Conservation (phyloP, 2,329 filamentous ascomycete species). For the Venturia carpophila region DNA sequence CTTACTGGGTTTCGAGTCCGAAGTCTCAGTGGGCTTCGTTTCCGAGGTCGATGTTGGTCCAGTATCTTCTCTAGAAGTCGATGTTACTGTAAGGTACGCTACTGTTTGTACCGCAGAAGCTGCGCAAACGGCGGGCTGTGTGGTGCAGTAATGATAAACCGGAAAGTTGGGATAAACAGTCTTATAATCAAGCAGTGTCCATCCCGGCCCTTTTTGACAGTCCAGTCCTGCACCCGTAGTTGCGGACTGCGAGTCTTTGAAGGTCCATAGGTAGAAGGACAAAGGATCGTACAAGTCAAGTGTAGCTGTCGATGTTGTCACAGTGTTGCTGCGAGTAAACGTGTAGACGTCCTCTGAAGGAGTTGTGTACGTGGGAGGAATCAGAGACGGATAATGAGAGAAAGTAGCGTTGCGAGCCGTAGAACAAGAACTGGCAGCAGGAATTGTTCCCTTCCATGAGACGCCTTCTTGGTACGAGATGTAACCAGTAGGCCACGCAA, state of each 20-base stretch:
- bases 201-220: background rate
- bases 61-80: conserved; percentile 5
- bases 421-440: background rate
- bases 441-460: conserved; percentile 2
- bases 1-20: background rate
- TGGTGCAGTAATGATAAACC: conserved; percentile 2
- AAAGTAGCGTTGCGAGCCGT: background rate
- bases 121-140: background rate
- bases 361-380: background rate
- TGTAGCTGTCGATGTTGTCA: conserved; percentile 1
- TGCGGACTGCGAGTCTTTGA: background rate
- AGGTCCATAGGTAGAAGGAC: conserved; percentile 2
- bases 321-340: background rate
- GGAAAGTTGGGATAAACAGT: conserved; percentile 6
- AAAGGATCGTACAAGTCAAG: background rate
- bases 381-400: background rate
- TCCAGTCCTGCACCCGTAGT: conserved; percentile 1
- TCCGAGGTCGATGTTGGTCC: background rate
- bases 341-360: background rate
- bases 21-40: background rate
- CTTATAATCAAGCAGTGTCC: background rate
- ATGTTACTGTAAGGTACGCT: background rate
- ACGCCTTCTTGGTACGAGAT: conserved; percentile 9
- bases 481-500: conserved; percentile 7
- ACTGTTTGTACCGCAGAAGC: conserved; percentile 10